Evolutionary conservation across 495 filamentous ascomycete species (phyloP).

Genomic region (Elaphomyces granulatus): DNA sequence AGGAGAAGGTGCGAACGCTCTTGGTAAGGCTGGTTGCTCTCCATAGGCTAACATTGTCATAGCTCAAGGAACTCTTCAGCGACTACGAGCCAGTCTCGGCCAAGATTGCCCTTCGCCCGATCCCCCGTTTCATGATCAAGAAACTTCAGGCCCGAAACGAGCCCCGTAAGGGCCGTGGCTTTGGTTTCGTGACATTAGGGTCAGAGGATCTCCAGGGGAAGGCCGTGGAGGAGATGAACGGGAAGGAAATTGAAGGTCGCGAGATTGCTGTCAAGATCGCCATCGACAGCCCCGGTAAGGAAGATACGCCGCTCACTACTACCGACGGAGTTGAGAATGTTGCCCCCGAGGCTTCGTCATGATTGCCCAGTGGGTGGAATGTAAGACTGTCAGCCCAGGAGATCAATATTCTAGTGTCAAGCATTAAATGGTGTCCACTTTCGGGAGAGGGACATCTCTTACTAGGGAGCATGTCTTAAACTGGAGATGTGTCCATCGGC

Average conservation of each 20-base stretch:
- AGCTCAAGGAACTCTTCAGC: constrained; percentile 94
- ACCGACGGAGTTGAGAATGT: constrained; percentile 19
- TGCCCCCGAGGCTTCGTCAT: constrained; percentile 21
- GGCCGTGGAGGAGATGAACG: constrained; percentile 96
- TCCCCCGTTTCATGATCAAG: constrained; percentile 99
- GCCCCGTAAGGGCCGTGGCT: constrained; percentile 97
- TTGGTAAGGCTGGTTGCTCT: too few species aligned
- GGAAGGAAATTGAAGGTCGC: constrained; percentile 93
- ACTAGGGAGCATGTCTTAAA: background rate
- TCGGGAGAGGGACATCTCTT: background rate
- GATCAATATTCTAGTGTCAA: constrained; percentile 4
- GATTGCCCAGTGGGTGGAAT: too few species aligned
- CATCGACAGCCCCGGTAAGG: constrained; percentile 98
- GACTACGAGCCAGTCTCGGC: constrained; percentile 81
- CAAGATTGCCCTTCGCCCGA: constrained; percentile 96
- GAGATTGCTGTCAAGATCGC: constrained; percentile 99
- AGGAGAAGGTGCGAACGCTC: constrained; percentile 74
- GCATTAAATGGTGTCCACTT: too few species aligned
- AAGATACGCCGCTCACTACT: constrained; percentile 56
- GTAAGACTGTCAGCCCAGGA: constrained; percentile 2
- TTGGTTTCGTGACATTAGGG: constrained; percentile 91
- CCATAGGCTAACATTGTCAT: constrained; percentile 11
- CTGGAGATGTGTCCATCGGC: too few species aligned
- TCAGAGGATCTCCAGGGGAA: constrained; percentile 95
- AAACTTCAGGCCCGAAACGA: constrained; percentile 96